Percentiles rank a stretch among this genome's conserved stretches.
Evolutionary conservation across 2,329 filamentous ascomycete species (phyloP).

Genomic region (Fusarium dimerum): DNA sequence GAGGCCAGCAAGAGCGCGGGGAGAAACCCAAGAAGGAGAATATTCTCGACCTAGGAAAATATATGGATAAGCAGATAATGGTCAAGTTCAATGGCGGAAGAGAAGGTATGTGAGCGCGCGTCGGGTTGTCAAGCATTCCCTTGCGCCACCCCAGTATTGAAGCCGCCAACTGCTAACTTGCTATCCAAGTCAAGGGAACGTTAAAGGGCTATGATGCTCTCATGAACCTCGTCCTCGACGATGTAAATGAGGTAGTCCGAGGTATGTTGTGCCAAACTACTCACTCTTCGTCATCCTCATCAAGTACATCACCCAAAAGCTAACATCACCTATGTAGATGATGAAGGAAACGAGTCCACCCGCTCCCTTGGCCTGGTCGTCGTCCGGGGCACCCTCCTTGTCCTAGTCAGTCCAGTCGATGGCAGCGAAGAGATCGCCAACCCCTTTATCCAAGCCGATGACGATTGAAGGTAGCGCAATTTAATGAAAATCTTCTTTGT

Average conservation of each 20-base stretch:
- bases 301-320: neutral
- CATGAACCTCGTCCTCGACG: slow-evolving; percentile 96
- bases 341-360: slow-evolving; percentile 84
- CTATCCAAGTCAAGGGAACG: slow-evolving; percentile 71
- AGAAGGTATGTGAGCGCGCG: slow-evolving; percentile 62
- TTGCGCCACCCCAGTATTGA: neutral
- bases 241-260: slow-evolving; percentile 86
- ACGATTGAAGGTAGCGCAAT: slow-evolving; percentile 46
- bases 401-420: slow-evolving; percentile 88
- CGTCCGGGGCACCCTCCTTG: slow-evolving; percentile 87
- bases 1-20: slow-evolving; percentile 45
- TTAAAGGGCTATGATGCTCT: slow-evolving; percentile 96
- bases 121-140: neutral
- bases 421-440: slow-evolving; percentile 96
- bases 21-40: slow-evolving; percentile 97
- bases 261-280: slow-evolving; percentile 53
- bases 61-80: slow-evolving; percentile 93
- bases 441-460: slow-evolving; percentile 78
- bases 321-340: slow-evolving; percentile 59
- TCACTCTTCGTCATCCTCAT: slow-evolving; percentile 1
- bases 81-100: slow-evolving; percentile 97
- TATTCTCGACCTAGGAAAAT: slow-evolving; percentile 91
- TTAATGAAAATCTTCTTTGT: neutral
- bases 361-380: slow-evolving; percentile 84
- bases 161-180: slow-evolving; percentile 9